Percentiles rank a stretch among this genome's conserved stretches.
Conservation (phyloP, 1,139 yeast species). For the Nakaseomyces glabratus region DNA sequence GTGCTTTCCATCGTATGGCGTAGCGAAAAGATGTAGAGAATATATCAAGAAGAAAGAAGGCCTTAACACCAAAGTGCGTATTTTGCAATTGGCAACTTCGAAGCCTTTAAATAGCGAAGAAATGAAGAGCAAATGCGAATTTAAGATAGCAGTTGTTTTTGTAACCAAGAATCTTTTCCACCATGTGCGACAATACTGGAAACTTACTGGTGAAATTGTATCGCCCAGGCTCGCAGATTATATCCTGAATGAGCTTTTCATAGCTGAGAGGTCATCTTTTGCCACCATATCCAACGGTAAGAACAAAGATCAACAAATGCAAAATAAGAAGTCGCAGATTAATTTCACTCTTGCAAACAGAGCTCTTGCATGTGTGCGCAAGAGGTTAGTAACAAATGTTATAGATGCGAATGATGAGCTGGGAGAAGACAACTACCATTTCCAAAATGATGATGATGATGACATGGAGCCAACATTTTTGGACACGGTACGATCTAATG, state of each 20-base stretch:
- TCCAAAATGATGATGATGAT: conserved; percentile 1
- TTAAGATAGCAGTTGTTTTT: conserved; percentile 68
- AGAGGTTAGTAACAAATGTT: conserved; percentile 65
- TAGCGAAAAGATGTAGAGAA: conserved; percentile 79
- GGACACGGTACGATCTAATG: conserved; percentile 6
- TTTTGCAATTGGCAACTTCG: conserved; percentile 71
- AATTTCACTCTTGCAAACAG: conserved; percentile 66
- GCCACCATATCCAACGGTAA: neutral
- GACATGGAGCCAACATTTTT: conserved; percentile 5
- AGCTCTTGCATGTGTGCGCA: conserved; percentile 64
- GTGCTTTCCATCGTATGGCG: conserved; percentile 66
- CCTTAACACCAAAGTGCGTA: conserved; percentile 39
- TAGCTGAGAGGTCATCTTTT: conserved; percentile 20
- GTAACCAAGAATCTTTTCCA: conserved; percentile 43
- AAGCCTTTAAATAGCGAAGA: conserved; percentile 55
- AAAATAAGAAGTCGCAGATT: conserved; percentile 44
- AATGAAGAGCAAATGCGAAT: conserved; percentile 48
- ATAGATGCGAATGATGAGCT: conserved; percentile 36
- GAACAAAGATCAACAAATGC: conserved; percentile 10
- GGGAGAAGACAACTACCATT: conserved; percentile 30
- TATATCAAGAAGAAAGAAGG: conserved; percentile 40
- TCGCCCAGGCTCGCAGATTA: conserved; percentile 87
- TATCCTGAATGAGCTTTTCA: conserved; percentile 49
- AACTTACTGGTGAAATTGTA: conserved; percentile 91
- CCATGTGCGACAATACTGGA: conserved; percentile 86